Conservation (phyloP, 208 protist species). For the Trypanosoma platydactyli region DNA sequence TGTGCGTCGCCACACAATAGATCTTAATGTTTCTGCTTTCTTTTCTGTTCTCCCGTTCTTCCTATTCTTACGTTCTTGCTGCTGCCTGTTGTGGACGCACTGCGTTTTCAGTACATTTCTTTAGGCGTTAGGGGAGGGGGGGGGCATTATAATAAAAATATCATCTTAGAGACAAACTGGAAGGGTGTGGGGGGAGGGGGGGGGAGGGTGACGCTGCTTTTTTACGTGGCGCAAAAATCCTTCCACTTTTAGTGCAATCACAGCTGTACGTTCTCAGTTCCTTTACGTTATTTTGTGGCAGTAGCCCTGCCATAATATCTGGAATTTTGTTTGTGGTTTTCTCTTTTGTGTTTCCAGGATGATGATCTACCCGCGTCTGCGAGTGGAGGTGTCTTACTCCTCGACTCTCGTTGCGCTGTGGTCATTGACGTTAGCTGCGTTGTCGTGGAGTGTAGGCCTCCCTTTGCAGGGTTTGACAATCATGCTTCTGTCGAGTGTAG, state of each 20-base stretch:
- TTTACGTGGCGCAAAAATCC: too few species aligned
- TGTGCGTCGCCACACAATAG: too few species aligned
- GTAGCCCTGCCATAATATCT: too few species aligned
- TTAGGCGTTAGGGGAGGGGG: neutral
- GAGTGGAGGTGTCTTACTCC: constrained; percentile 82
- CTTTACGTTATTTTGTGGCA: too few species aligned
- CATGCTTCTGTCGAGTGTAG: constrained; percentile 47
- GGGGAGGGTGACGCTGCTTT: too few species aligned
- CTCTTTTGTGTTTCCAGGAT: constrained; percentile 11
- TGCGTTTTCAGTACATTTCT: neutral
- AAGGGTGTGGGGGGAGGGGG: too few species aligned
- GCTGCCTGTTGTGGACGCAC: neutral
- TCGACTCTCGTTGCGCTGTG: constrained; percentile 74
- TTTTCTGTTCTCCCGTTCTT: neutral
- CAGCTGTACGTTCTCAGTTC: too few species aligned
- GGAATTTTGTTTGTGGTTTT: too few species aligned
- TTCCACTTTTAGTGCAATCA: too few species aligned
- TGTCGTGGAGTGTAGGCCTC: constrained; percentile 50
- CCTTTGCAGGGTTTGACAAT: constrained; percentile 49
- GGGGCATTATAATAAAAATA: neutral
- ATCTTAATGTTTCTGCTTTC: constrained; percentile 1
- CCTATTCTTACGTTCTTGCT: neutral
- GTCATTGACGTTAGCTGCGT: constrained; percentile 42
- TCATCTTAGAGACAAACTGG: too few species aligned
- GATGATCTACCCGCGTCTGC: constrained; percentile 33